Conservation (phyloP, 2,329 filamentous ascomycete species). For the Fusarium hostae region DNA sequence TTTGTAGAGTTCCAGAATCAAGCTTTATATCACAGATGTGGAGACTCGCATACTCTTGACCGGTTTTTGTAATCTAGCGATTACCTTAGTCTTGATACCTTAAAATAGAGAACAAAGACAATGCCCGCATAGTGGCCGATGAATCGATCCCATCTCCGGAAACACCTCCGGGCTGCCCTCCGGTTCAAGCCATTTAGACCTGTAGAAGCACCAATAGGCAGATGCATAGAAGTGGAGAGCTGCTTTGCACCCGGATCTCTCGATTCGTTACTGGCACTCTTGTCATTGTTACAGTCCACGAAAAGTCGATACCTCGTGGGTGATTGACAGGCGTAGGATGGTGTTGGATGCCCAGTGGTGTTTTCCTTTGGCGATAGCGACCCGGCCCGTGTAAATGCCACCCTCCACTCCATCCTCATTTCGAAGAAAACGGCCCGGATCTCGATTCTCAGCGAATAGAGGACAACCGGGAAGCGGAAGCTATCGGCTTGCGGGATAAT, state of each 20-base stretch:
- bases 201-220: conserved; percentile 15
- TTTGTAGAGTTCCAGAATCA: not conserved
- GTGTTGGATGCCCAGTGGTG: conserved; percentile 12
- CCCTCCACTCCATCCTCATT: conserved; percentile 25
- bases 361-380: conserved; percentile 3
- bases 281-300: conserved; percentile 7
- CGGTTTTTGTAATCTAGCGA: not conserved
- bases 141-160: conserved; percentile 31
- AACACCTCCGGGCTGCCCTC: conserved; percentile 35
- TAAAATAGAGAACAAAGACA: not conserved
- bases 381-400: conserved; percentile 13
- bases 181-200: conserved; percentile 22
- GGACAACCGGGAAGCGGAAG: conserved; percentile 23
- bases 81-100: not conserved
- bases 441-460: conserved; percentile 20
- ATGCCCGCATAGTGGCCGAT: conserved; percentile 22
- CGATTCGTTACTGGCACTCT: conserved; percentile 12
- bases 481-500: conserved; percentile 35
- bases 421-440: conserved; percentile 35
- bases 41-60: not conserved
- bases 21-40: conserved; percentile 17
- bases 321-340: conserved; percentile 30
- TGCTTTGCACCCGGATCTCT: conserved; percentile 8
- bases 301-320: conserved; percentile 27
- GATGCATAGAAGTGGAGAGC: conserved; percentile 29